phyloP scores from a whole-genome alignment of 2,329 filamentous ascomycete species.

The Pseudocercospora musae region DNA sequence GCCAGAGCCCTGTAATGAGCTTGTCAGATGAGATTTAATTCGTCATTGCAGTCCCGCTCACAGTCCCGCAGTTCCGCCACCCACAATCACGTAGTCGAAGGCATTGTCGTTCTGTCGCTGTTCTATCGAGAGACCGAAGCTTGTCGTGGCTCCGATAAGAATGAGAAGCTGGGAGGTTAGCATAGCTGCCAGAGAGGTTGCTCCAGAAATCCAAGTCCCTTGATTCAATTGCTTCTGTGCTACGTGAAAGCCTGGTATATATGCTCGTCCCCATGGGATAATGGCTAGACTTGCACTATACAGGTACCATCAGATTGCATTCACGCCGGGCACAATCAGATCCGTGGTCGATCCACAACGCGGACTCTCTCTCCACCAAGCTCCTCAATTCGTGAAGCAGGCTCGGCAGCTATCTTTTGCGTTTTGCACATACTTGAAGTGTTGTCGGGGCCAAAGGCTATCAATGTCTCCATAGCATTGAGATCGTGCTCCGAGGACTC shows the following conservation, averaged over 20 bases:
- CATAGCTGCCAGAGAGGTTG: neutral
- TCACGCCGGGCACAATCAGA: neutral
- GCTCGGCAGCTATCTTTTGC: neutral
- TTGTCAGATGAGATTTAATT: neutral
- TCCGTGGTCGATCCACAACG: neutral
- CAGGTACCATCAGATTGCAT: neutral
- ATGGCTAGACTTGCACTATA: neutral
- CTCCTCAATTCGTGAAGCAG: neutral
- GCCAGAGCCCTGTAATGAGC: neutral
- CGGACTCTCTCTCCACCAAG: neutral
- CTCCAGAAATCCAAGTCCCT: neutral
- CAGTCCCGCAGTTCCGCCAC: conserved; percentile 6
- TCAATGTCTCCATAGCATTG: neutral
- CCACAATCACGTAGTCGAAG: conserved; percentile 9
- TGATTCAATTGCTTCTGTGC: neutral
- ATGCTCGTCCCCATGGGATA: neutral
- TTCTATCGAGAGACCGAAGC: neutral
- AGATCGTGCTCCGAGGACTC: neutral
- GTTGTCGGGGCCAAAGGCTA: neutral
- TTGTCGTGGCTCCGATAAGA: neutral
- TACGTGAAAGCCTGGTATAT: neutral
- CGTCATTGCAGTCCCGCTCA: neutral
- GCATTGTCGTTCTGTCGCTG: neutral
- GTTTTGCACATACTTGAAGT: neutral
- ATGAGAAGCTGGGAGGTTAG: neutral